A percentile compares a stretch with the other conserved stretches of the same genome.
Conservation (phyloP, 208 protist genomes). For the Trypanosoma rangeli region DNA sequence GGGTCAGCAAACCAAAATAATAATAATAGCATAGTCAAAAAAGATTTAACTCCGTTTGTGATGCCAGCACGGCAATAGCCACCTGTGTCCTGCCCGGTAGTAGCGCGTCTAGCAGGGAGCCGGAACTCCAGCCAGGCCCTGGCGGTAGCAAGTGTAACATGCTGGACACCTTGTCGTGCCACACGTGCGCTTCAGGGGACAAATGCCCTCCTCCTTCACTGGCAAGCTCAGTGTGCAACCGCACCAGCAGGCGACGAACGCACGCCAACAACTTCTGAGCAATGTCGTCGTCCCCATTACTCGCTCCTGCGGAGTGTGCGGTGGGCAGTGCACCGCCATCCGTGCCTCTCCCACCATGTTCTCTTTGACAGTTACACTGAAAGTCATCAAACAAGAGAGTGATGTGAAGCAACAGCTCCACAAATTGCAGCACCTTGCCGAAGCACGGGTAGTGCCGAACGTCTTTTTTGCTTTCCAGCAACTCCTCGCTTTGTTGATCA, state of each 20-base stretch:
- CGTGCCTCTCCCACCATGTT: background rate
- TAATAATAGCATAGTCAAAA: conserved; percentile 1
- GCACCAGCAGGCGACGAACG: conserved; percentile 17
- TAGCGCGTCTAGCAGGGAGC: conserved; percentile 3
- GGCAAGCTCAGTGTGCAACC: conserved; percentile 5
- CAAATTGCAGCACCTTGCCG: conserved; percentile 26
- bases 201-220: background rate
- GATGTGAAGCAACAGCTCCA: conserved; percentile 35
- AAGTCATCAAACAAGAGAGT: conserved; percentile 32
- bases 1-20: conserved; percentile 14
- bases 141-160: conserved; percentile 9
- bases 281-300: background rate
- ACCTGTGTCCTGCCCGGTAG: background rate
- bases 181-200: background rate
- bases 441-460: conserved; percentile 13
- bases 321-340: background rate
- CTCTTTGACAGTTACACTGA: background rate
- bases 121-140: background rate
- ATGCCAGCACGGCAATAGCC: background rate
- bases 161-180: conserved; percentile 1
- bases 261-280: conserved; percentile 10
- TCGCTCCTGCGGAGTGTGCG: background rate
- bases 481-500: background rate
- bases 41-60: background rate
- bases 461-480: background rate